Evolutionary conservation across 2,329 filamentous ascomycete species (phyloP).

Genomic region (Aspergillus pseudotamarii): DNA sequence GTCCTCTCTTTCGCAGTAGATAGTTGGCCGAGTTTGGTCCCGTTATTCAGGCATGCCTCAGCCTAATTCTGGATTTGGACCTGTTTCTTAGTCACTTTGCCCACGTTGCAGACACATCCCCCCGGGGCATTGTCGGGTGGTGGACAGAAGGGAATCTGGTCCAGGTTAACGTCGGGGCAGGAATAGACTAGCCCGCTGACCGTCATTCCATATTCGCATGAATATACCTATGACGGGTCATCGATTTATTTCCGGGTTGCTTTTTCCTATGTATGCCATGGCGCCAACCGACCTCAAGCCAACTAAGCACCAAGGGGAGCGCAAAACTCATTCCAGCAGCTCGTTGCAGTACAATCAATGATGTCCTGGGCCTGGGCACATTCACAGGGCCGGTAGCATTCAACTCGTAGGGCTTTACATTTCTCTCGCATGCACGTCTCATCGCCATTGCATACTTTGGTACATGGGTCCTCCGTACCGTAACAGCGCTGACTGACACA

Average conservation of each 20-base stretch:
- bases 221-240: slow-evolving; percentile 11
- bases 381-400: slow-evolving; percentile 6
- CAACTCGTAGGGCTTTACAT: background rate
- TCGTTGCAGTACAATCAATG: background rate
- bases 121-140: slow-evolving; percentile 11
- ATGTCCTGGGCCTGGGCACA: background rate
- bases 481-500: background rate
- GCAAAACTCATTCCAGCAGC: slow-evolving; percentile 15
- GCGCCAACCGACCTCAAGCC: background rate
- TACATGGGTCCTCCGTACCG: background rate
- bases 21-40: too few relatives aligned
- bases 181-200: background rate
- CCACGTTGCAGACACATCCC: slow-evolving; percentile 10
- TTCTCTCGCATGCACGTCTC: background rate
- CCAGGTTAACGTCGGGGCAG: background rate
- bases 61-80: too few relatives aligned
- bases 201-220: slow-evolving; percentile 12
- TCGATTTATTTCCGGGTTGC: background rate
- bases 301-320: background rate
- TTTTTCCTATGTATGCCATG: background rate
- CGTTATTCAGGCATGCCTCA: too few relatives aligned
- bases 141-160: slow-evolving; percentile 15
- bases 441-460: background rate
- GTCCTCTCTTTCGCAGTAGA: too few relatives aligned
- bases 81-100: slow-evolving; percentile 2